A percentile compares a stretch with the other conserved stretches of the same genome.
Conservation (phyloP, 148 eudicot genomes). For the Polygonum aviculare region DNA sequence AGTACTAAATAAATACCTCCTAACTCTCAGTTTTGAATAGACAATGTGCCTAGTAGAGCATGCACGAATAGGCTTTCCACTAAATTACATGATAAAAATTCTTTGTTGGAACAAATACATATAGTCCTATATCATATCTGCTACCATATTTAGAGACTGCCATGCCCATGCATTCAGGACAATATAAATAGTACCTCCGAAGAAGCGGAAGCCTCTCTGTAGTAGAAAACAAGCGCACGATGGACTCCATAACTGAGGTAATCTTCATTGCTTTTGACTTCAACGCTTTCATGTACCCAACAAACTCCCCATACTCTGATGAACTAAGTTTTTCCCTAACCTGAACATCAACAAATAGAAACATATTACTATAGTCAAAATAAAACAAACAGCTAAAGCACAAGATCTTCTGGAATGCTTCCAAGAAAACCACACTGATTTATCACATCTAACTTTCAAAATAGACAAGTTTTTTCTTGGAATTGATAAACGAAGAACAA, state of each 20-base stretch:
- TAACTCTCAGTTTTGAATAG: neutral
- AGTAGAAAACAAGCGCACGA: constrained; percentile 57
- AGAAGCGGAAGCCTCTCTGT: constrained; percentile 76
- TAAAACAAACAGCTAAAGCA: neutral
- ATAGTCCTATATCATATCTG: no score
- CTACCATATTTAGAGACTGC: neutral
- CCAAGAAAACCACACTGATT: neutral
- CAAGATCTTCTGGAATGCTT: neutral
- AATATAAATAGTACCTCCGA: constrained; percentile 44
- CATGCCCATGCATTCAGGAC: neutral
- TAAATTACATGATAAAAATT: neutral
- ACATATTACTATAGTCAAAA: constrained; percentile 1
- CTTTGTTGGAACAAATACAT: no score
- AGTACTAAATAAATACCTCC: no score
- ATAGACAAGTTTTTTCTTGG: neutral
- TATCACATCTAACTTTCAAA: neutral
- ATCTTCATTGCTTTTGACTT: constrained; percentile 77
- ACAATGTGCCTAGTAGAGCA: neutral
- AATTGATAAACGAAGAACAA: no score
- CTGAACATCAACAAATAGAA: constrained; percentile 27
- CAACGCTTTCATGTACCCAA: constrained; percentile 74
- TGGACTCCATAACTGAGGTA: constrained; percentile 64
- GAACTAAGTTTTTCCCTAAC: constrained; percentile 71
- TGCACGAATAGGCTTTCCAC: neutral
- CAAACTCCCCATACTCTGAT: constrained; percentile 67